Evolutionary conservation across 2,329 filamentous ascomycete genomes (phyloP), one percentile per base, ranked within the genome.

Genomic region (Diaporthe citriasiana): DNA sequence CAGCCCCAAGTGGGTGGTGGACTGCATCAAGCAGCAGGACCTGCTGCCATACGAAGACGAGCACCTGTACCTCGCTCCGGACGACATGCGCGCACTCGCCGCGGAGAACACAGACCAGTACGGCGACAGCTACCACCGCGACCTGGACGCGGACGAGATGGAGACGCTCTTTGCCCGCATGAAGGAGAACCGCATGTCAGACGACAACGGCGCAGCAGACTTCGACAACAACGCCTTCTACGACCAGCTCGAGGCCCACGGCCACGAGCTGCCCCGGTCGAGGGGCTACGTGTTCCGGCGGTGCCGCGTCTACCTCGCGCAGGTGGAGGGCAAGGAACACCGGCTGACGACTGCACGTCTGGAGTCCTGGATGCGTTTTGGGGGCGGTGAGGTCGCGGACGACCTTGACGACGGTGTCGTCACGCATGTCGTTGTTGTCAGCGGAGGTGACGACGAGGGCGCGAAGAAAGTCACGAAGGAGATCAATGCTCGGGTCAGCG

Each of bases 71-170:
- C 91, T 93, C 78, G 90, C 90, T 0, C 89, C 88, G 0, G 88
- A 91, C 5, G 87, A 85, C 1, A 86, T 91, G 71, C 82, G 84
- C 53, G 85, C 85, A 9, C 85, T 86, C 10, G 89, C 92, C 13
- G 86, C 89, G 50, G 83, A 84, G 4, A 94, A 93, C 76, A 87
- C 93, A 2, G 97, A 99, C 81, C 85, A 87, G 70, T 97, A 91
- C 78, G 93, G 93, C 0, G 97, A 99, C 81, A 95, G 95, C 79
- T 98, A 94, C 82, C 89, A 91, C 0, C 87, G 95, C 6, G 91
- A 97, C 78, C 75, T 81, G 25, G 77, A 77, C 4, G 75, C 76
- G 4, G 79, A 79, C 4, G 82, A 83, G 75, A 74, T 83, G 63
- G 85, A 82, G 51, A 80, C 81, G 4, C 80, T 92, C 0, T 76